Conservation (phyloP, 2,329 filamentous ascomycete genomes). For the Waltergamsia citrina region DNA sequence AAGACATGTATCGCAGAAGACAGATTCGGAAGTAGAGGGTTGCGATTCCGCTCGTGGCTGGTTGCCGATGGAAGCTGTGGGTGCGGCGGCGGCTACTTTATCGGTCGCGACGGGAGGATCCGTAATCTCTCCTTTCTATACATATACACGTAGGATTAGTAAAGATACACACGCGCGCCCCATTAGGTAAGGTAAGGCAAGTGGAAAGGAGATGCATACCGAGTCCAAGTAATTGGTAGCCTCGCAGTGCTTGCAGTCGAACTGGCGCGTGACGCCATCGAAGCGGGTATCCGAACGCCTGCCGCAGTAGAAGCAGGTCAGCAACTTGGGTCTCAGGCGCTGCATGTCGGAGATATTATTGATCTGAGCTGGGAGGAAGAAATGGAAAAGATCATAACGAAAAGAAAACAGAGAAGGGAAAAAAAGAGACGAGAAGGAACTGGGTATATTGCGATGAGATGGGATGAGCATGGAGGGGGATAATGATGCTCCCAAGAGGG, state of each 20-base stretch:
- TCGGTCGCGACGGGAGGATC: slow-evolving; percentile 64
- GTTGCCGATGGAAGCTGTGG: slow-evolving; percentile 32
- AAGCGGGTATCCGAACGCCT: slow-evolving; percentile 51
- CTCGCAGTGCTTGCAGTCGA: slow-evolving; percentile 70
- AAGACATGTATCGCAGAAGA: slow-evolving; percentile 69
- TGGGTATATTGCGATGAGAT: too few relatives aligned
- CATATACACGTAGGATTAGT: too few relatives aligned
- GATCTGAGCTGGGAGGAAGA: not conserved
- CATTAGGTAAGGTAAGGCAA: slow-evolving; percentile 10
- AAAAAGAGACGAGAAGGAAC: too few relatives aligned
- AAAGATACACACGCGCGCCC: too few relatives aligned
- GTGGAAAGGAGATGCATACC: slow-evolving; percentile 34
- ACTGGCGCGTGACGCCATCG: slow-evolving; percentile 51
- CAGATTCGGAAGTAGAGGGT: slow-evolving; percentile 18
- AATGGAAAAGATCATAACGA: too few relatives aligned
- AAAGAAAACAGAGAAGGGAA: too few relatives aligned
- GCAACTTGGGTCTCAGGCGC: slow-evolving; percentile 29
- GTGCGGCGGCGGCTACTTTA: slow-evolving; percentile 23
- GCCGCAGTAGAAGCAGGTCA: slow-evolving; percentile 81
- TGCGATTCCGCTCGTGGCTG: slow-evolving; percentile 14
- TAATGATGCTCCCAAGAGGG: too few relatives aligned
- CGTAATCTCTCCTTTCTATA: slow-evolving; percentile 75
- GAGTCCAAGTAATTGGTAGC: slow-evolving; percentile 84
- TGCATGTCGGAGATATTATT: slow-evolving; percentile 29
- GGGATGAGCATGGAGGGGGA: too few relatives aligned